Evolutionary conservation across 2,329 filamentous ascomycete genomes (phyloP).

Genomic region (Lasiodiplodia theobromae): DNA sequence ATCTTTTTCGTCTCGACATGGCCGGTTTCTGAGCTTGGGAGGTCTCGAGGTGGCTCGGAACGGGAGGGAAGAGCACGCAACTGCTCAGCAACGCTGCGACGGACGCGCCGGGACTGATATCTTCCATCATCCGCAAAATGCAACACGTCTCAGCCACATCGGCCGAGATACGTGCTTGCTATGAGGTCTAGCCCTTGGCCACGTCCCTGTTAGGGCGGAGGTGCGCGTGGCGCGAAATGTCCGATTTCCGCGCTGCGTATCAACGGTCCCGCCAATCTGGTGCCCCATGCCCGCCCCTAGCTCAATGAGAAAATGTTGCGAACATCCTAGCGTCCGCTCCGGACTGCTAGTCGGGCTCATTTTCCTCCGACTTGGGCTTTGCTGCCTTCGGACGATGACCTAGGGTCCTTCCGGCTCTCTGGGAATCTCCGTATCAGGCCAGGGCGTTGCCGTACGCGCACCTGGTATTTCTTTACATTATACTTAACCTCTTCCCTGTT

Average conservation of each 20-base stretch:
- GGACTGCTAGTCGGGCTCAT: slow-evolving; percentile 8
- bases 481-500: background rate
- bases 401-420: slow-evolving; percentile 6
- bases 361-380: slow-evolving; percentile 3
- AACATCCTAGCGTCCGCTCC: background rate
- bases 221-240: slow-evolving; percentile 5
- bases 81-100: background rate
- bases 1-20: background rate
- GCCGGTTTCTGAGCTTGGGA: background rate
- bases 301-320: background rate
- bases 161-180: slow-evolving; percentile 4
- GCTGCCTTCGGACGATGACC: slow-evolving; percentile 8
- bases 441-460: background rate
- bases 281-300: slow-evolving; percentile 5
- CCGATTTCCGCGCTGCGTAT: slow-evolving; percentile 2
- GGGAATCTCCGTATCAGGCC: slow-evolving; percentile 7
- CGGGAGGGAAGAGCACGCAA: background rate
- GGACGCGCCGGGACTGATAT: slow-evolving; percentile 1
- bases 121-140: background rate
- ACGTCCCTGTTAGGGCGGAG: background rate
- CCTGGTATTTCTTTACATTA: slow-evolving; percentile 9
- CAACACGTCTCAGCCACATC: background rate
- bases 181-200: background rate
- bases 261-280: slow-evolving; percentile 1
- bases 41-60: background rate